A percentile compares a stretch with the other conserved stretches of the same genome.
These are phyloP conservation scores for Fraxinus quadrangulata DNA, from an alignment of 257 asterid genomes.

Conservation along the genomic window DNA sequence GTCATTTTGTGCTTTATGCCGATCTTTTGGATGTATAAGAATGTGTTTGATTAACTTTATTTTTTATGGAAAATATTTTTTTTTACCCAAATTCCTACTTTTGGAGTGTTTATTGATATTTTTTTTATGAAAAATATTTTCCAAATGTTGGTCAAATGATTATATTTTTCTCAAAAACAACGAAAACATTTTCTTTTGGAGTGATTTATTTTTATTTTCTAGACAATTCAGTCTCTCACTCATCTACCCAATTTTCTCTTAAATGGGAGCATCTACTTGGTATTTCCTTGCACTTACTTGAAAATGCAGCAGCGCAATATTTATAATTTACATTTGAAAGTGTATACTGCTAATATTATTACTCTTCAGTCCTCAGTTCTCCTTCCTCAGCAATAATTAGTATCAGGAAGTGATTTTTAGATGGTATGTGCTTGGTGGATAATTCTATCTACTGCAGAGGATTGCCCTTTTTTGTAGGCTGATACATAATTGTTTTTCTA, in stretches of 20 bases:
- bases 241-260: neutral
- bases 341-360: neutral
- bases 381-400: neutral
- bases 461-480: constrained; percentile 15
- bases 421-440: neutral
- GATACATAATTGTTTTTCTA: neutral
- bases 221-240: too few species aligned
- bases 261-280: neutral
- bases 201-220: too few species aligned
- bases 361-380: neutral
- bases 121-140: too few species aligned
- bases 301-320: neutral
- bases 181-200: too few species aligned
- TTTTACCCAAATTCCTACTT: too few species aligned
- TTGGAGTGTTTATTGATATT: too few species aligned
- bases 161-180: too few species aligned
- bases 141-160: too few species aligned
- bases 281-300: neutral
- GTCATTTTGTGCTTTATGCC: too few species aligned
- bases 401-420: neutral
- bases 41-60: too few species aligned
- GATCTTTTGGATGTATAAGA: too few species aligned
- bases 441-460: neutral
- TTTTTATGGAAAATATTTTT: too few species aligned
- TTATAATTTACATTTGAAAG: neutral